Evolutionary conservation across 2,329 filamentous ascomycete species (phyloP), one percentile per base, ranked within the genome.

Genomic region (Knufia fluminis): DNA sequence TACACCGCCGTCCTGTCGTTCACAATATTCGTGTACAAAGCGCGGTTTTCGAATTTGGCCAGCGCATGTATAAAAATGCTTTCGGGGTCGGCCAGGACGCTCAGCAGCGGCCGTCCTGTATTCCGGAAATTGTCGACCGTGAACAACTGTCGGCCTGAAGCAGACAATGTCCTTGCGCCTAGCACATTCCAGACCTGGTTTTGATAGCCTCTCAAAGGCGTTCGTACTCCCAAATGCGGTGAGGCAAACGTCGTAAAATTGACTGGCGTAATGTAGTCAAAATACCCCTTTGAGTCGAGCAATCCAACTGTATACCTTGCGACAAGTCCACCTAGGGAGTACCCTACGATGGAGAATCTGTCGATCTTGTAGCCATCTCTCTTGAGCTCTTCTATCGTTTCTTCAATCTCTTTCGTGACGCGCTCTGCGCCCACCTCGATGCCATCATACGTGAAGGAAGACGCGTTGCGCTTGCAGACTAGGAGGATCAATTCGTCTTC

Each of bases 161-260:
- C 82, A 50, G 86, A 94, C 3, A 97, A 69, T 0, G 84, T 88
- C 49, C 85, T 77, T 1, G 88, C 83, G 39, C 88, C 91, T 2
- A 97, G 65, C n/a, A 84, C 77, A 62, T 97, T 97, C 81, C 74
- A 96, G 50, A 85, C 69, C 62, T 75, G 78, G 62, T 80, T 82
- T 50, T 77, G 72, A 68, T 77, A 76, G 14, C 85, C 85, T 41
- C 77, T 78, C 38, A 82, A 67, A 1, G 86, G 85, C 1, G 80
- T 79, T 44, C 84, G 75, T 1, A 85, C 84, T n/a, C 86, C 86
- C 6, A 90, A 74, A 66, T 90, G 86, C 20, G 86, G 91, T 26
- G 85, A 83, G 3, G 86, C 91, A 67, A 97, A 96, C 1, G 90
- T 95, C 2, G 85, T 87, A 67, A 97, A 96, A 72, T 94, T 96